Conservation (phyloP, 2,329 filamentous ascomycete genomes). For the Colletotrichum abscissum region DNA sequence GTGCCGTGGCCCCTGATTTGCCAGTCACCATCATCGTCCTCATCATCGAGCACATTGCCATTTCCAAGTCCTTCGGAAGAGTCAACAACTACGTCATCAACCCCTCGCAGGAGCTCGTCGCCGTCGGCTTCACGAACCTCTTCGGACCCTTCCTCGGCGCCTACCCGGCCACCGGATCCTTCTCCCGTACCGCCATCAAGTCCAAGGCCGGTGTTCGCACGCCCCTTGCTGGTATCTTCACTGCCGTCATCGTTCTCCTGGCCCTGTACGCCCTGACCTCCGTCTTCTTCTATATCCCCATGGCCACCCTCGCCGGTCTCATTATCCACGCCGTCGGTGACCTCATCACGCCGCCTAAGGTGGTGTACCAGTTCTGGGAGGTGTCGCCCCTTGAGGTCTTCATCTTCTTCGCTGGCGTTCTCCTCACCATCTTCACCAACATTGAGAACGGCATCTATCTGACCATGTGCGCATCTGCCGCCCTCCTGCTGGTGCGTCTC, state of each 20-base stretch:
- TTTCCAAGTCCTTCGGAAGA: constrained; percentile 84
- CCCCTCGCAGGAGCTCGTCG: constrained; percentile 83
- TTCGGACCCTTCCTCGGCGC: constrained; percentile 79
- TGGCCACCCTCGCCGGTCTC: constrained; percentile 75
- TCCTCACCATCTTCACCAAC: constrained; percentile 62
- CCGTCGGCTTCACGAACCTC: constrained; percentile 80
- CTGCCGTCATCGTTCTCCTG: constrained; percentile 78
- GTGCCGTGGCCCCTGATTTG: constrained; percentile 71
- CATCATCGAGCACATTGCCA: constrained; percentile 85
- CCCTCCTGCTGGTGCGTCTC: constrained; percentile 56
- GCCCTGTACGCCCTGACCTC: constrained; percentile 82
- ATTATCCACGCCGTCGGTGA: constrained; percentile 89
- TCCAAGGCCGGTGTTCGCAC: constrained; percentile 86
- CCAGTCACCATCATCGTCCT: constrained; percentile 82
- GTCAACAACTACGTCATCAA: constrained; percentile 84
- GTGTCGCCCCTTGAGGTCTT: constrained; percentile 79
- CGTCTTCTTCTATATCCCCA: constrained; percentile 86
- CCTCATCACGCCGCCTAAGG: constrained; percentile 78
- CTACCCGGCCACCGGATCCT: constrained; percentile 58
- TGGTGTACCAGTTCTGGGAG: constrained; percentile 82
- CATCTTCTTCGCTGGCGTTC: constrained; percentile 80
- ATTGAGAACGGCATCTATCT: constrained; percentile 64
- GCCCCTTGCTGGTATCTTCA: constrained; percentile 82
- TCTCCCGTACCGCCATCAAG: constrained; percentile 81
- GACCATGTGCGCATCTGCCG: constrained; percentile 55